Base-by-base conservation (phyloP, 768 basidiomycete species). In the Lentinula guzmanii region DNA sequence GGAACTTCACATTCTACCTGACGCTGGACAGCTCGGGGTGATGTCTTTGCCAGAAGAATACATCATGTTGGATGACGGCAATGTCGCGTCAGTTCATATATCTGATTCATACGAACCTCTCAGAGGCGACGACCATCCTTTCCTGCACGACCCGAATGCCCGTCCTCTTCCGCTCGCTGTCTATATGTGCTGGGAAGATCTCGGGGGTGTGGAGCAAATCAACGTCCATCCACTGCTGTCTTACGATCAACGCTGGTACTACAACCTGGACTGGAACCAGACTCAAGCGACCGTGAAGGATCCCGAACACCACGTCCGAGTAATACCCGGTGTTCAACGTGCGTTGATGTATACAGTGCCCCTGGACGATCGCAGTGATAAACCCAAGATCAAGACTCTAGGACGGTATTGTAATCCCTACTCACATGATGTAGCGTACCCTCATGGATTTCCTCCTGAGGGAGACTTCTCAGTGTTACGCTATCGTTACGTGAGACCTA, bases 301-400 rank as follows among this genome's bases (percentile, higher is more conserved):
- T 58, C 51, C 71, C 33, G 70, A 72, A 3, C 61, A 66, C 55
- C 55, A 67, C 42, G 65, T 69, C 42, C 68, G 74, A 37, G 72
- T 81, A 31, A 68, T 82, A 10, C 75, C 81, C 0, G 82, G 82
- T 1, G 71, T 74, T 2, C 74, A 71, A 61, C 79, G 79, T 41
- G 75, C 79, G 6, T 65, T 84, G 18, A 65, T 80, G 45, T 79
- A 77, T 64, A 74, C 74, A 16, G 69, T 75, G 33, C 66, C 70
- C 4, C 57, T 67, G 18, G 66, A 69, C 53, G 72, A 76, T 57
- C 68, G 70, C 33, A 71, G 66, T 31, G 75, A 75, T 46, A 60
- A 73, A 3, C 75, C 73, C 0, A 60, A 64, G 7, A 18, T 68
- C 39, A 37, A 65, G 39, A 48, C 59, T 24, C 39, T 66, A 18